Evolutionary conservation across 2,329 filamentous ascomycete species (phyloP).

Genomic region (Graphiopsis chlorocephala): DNA sequence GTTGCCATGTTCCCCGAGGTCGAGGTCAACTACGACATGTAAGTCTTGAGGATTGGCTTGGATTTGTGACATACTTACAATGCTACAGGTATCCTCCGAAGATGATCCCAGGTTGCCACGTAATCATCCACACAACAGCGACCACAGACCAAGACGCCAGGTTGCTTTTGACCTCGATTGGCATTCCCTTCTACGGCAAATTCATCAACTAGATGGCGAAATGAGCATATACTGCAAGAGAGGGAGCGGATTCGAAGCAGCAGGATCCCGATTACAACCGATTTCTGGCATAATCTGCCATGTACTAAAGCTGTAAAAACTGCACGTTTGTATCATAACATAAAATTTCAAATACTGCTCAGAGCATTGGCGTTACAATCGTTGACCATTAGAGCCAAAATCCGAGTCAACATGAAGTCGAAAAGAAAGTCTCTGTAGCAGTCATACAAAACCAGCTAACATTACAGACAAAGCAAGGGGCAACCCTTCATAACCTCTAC

Average conservation of each 20-base stretch:
- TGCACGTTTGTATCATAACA: conserved; percentile 3
- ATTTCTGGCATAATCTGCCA: background rate
- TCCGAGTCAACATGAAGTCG: background rate
- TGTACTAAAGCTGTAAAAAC: conserved; percentile 1
- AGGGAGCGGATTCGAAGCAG: background rate
- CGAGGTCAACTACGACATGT: conserved; percentile 90
- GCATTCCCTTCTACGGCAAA: conserved; percentile 81
- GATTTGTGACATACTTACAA: conserved; percentile 15
- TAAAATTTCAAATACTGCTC: background rate
- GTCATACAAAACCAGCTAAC: background rate
- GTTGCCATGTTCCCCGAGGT: conserved; percentile 89
- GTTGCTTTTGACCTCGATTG: conserved; percentile 68
- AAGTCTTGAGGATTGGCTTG: conserved; percentile 44
- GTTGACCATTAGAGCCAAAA: background rate
- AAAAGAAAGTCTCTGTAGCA: background rate
- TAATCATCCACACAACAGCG: conserved; percentile 80
- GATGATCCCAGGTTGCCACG: conserved; percentile 82
- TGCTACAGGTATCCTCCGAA: conserved; percentile 59
- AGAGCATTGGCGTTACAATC: background rate
- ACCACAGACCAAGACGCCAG: conserved; percentile 82
- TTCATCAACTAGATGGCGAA: conserved; percentile 47
- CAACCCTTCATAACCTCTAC: background rate
- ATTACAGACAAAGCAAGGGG: background rate
- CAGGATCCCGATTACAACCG: background rate
- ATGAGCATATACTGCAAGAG: background rate